Evolutionary conservation across 2,329 filamentous ascomycete genomes (phyloP).

Genomic region (Diaporthe australafricana): DNA sequence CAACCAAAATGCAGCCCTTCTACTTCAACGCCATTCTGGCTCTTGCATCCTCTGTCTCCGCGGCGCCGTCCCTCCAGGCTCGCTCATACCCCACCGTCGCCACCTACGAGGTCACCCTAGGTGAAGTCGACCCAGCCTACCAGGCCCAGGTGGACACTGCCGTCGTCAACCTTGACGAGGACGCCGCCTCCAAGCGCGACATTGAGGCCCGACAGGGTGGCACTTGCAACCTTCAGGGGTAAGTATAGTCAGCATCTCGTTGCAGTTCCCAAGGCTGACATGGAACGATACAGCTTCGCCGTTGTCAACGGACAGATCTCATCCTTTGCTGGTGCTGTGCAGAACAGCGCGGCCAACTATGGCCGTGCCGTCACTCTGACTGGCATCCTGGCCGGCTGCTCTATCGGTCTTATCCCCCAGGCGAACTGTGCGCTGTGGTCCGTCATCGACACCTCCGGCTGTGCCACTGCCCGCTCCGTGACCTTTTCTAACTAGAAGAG

Average conservation of each 20-base stretch:
- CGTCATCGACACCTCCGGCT: constrained; percentile 28
- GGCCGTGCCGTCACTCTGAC: constrained; percentile 30
- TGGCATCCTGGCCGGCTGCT: constrained; percentile 23
- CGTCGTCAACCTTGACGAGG: constrained; percentile 19
- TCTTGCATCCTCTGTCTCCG: background rate
- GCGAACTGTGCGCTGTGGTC: constrained; percentile 19
- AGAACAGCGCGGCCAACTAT: constrained; percentile 27
- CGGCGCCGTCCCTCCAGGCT: constrained; percentile 18
- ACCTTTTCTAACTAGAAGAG: constrained; percentile 7
- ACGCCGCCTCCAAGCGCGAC: background rate
- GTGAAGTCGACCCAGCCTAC: constrained; percentile 8
- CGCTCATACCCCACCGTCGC: constrained; percentile 29
- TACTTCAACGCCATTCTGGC: background rate
- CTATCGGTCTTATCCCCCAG: constrained; percentile 25
- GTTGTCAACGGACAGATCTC: constrained; percentile 22
- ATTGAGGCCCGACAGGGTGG: constrained; percentile 14
- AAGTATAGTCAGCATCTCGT: background rate
- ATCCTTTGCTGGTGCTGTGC: constrained; percentile 13
- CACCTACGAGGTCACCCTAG: background rate
- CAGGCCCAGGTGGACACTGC: background rate
- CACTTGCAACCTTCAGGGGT: constrained; percentile 29
- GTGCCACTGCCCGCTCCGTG: constrained; percentile 22
- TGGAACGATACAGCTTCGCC: background rate
- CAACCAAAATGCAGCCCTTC: background rate
- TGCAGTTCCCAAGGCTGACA: background rate